Evolutionary conservation across 768 basidiomycete species (phyloP).

Genomic region (Pleurotus giganteus): DNA sequence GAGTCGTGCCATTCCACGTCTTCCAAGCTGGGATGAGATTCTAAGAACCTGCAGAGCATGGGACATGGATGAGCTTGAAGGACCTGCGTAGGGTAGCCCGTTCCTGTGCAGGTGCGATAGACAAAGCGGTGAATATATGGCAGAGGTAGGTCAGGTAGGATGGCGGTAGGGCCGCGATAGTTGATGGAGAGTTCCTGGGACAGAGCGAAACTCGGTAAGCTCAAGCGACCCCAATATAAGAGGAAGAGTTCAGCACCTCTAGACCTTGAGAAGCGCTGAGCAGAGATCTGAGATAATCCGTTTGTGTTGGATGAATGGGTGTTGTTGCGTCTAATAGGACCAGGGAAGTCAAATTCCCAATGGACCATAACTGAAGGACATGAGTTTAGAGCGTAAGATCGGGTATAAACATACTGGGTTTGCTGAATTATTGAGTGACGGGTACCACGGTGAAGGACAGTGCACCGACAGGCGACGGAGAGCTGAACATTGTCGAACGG

Average conservation of each 20-base stretch:
- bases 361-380: not conserved
- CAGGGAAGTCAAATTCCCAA: not conserved
- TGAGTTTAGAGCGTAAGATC: not conserved
- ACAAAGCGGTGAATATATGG: not conserved
- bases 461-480: not conserved
- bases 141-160: not conserved
- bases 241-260: not conserved
- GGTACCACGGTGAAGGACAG: not conserved
- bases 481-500: not conserved
- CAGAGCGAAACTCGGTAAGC: no score
- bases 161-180: not conserved
- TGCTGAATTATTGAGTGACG: not conserved
- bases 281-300: not conserved
- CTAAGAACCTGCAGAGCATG: not conserved
- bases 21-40: slow-evolving; percentile 2
- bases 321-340: not conserved
- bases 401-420: not conserved
- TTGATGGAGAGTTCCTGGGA: not conserved
- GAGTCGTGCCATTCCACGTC: slow-evolving; percentile 2
- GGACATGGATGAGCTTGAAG: not conserved
- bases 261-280: not conserved
- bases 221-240: no score
- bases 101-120: not conserved
- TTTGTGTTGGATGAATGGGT: not conserved
- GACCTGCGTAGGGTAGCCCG: not conserved